A percentile compares a stretch with the other conserved stretches of the same genome.
These are phyloP conservation scores for Chytriomyces confervae DNA, from an alignment of 192 early-diverging fungal species.

Conservation along the genomic window DNA sequence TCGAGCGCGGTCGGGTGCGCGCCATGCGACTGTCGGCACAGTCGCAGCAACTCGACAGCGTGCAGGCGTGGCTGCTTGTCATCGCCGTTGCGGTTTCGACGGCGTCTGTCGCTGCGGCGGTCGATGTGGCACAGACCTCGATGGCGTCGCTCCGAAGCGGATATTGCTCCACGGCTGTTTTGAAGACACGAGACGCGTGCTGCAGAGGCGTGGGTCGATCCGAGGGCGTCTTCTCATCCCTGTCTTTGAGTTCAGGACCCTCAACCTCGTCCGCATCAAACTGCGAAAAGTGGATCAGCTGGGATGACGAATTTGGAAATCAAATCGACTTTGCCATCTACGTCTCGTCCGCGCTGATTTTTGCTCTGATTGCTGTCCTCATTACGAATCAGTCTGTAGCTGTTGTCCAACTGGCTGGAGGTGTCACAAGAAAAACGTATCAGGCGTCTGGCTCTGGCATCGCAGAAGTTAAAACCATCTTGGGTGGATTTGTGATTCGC, in stretches of 20 bases:
- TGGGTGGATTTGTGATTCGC: slow-evolving; percentile 91
- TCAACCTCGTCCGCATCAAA: background rate
- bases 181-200: background rate
- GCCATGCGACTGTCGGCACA: background rate
- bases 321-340: background rate
- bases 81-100: slow-evolving; percentile 23
- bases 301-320: background rate
- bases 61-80: slow-evolving; percentile 8
- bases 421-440: slow-evolving; percentile 20
- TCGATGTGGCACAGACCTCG: slow-evolving; percentile 16
- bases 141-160: slow-evolving; percentile 33
- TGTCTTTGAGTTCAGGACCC: too few relatives aligned
- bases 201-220: background rate
- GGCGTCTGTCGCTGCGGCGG: background rate
- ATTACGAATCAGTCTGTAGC: background rate
- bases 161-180: slow-evolving; percentile 10
- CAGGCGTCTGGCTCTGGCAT: slow-evolving; percentile 70
- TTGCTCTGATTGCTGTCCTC: background rate
- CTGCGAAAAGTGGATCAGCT: slow-evolving; percentile 8
- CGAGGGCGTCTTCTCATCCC: too few relatives aligned
- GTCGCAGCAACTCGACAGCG: background rate
- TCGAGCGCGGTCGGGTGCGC: slow-evolving; percentile 75
- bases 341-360: background rate
- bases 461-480: slow-evolving; percentile 87
- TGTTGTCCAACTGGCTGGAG: background rate